Evolutionary conservation across 2,329 filamentous ascomycete genomes (phyloP).

Genomic region (Beauveria pseudobassiana): DNA sequence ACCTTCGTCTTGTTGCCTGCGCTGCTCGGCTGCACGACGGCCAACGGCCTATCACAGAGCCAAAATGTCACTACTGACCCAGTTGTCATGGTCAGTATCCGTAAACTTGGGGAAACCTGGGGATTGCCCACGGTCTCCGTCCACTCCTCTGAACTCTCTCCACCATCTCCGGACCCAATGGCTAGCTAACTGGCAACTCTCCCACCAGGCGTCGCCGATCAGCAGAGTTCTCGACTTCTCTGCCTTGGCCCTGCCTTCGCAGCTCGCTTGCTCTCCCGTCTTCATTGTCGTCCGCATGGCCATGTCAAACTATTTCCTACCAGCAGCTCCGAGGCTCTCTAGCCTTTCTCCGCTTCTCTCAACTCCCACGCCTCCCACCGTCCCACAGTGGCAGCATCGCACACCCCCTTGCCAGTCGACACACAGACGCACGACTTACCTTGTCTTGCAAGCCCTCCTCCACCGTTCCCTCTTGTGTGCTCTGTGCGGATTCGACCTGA

Average conservation of each 20-base stretch:
- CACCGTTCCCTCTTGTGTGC: constrained; percentile 4
- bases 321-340: not conserved
- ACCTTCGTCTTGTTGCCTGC: not conserved
- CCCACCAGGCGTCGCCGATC: not conserved
- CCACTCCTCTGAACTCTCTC: not conserved
- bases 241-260: not conserved
- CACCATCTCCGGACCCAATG: not conserved
- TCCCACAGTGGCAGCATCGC: not conserved
- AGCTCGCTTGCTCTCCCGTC: not conserved
- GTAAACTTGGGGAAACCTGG: constrained; percentile 11
- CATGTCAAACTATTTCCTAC: not conserved
- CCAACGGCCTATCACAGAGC: not conserved
- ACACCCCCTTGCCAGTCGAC: constrained; percentile 2
- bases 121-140: constrained; percentile 4
- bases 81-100: not conserved
- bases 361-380: not conserved
- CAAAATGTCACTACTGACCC: not conserved
- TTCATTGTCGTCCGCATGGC: not conserved
- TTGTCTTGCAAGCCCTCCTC: constrained; percentile 7
- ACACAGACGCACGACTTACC: constrained; percentile 6
- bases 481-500: not conserved
- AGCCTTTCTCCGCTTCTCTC: constrained; percentile 4
- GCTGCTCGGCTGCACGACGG: not conserved
- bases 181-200: not conserved
- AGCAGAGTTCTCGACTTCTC: constrained; percentile 6